These are phyloP conservation scores for Candida sithepensis DNA, from an alignment of 805 yeast genomes.

Conservation along the genomic window DNA sequence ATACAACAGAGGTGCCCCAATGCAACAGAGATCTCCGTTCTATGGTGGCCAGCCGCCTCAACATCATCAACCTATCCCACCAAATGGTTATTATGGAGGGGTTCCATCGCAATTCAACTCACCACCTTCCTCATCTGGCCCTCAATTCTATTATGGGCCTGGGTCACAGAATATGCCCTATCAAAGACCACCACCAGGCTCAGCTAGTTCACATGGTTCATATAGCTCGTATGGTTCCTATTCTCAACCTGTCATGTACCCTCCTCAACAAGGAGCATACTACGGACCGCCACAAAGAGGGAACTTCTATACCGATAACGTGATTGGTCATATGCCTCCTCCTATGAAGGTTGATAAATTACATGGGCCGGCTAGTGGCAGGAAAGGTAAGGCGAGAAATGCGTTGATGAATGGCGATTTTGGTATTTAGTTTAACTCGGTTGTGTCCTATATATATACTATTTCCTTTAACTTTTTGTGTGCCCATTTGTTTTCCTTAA, in stretches of 20 bases:
- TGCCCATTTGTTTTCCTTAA: too few species aligned
- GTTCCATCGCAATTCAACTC: not conserved
- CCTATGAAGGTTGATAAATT: conserved; percentile 29
- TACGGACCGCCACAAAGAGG: not conserved
- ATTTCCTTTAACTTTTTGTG: not conserved
- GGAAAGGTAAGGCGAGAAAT: conserved; percentile 57
- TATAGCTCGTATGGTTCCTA: not conserved
- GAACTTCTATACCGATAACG: conserved; percentile 33
- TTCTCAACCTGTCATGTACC: not conserved
- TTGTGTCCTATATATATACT: not conserved
- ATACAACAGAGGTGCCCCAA: conserved; percentile 3
- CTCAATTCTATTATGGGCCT: not conserved
- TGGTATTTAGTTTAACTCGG: conserved; percentile 59
- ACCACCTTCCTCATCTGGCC: not conserved
- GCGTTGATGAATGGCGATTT: conserved; percentile 65
- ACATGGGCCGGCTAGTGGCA: conserved; percentile 23
- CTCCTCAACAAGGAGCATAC: not conserved
- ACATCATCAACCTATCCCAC: not conserved
- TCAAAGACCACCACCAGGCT: not conserved
- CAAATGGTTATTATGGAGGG: not conserved
- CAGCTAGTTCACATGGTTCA: not conserved
- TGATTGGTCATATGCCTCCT: conserved; percentile 47
- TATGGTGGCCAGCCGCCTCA: conserved; percentile 13
- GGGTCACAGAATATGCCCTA: not conserved
- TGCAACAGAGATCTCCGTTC: not conserved